Percentiles rank a stretch among this genome's conserved stretches.
Evolutionary conservation across 2,329 filamentous ascomycete genomes (phyloP).

Genomic region (Alternaria arborescens): DNA sequence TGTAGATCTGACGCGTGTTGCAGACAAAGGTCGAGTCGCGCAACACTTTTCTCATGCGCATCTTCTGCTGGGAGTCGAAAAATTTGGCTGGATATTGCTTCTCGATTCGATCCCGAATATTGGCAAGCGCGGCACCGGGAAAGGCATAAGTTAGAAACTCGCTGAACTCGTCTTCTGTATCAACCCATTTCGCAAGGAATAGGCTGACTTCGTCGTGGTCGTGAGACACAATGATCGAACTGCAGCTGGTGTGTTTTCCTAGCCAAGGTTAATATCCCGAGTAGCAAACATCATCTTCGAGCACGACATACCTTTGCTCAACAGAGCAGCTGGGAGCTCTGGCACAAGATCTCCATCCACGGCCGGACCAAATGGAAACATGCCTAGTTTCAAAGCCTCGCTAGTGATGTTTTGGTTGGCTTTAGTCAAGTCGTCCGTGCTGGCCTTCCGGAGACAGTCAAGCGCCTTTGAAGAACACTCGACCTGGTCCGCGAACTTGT

Average conservation of each 20-base stretch:
- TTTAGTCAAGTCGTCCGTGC: not conserved
- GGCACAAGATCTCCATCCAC: not conserved
- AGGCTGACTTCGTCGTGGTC: not conserved
- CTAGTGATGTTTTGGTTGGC: not conserved
- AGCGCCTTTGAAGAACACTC: not conserved
- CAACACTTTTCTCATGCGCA: not conserved
- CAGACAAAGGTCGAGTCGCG: not conserved
- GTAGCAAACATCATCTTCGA: not conserved
- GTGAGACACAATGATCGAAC: not conserved
- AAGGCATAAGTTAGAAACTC: not conserved
- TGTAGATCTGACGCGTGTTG: not conserved
- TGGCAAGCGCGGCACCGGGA: not conserved
- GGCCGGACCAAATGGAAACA: not conserved
- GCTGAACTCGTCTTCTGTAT: not conserved
- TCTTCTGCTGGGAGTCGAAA: not conserved
- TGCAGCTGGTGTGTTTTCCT: not conserved
- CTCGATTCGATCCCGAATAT: not conserved
- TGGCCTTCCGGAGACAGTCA: not conserved
- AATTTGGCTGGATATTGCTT: not conserved
- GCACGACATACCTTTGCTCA: not conserved
- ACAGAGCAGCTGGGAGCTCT: not conserved
- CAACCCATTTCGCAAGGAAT: not conserved
- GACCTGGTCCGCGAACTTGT: not conserved
- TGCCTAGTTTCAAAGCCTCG: not conserved
- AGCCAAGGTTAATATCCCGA: not conserved